Evolutionary conservation across 2,329 filamentous ascomycete genomes (phyloP), one percentile per base, ranked within the genome.

Genomic region (Clathrospora elynae): DNA sequence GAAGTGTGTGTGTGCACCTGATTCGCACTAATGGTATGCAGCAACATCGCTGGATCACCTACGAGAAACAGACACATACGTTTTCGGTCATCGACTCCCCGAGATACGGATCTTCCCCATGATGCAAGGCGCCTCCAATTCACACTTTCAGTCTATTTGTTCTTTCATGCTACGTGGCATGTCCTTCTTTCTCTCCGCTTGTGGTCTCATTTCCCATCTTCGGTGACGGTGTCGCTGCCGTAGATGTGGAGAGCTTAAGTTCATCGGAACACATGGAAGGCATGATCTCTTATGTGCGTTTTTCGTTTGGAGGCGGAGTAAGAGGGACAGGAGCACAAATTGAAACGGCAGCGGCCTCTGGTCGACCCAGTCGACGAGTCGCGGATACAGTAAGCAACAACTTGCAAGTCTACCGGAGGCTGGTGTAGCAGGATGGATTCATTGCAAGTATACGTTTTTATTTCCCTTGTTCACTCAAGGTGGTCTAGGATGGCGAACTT

Each of bases 41-140:
- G 65, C 49, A 55, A 25, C 42, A 57, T 18, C 59, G 57, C 24
- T 68, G 65, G 63, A 61, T 70, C 10, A 51, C 54, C 12, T 70
- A 64, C 36, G 53, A 66, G 12, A 32, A 35, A 14, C 24, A 42
- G 10, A 40, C 55, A 10, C 57, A 67, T 57, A 60, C 52, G 42
- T 69, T 67, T 38, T 58, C 57, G 19, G 52, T 58, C 13, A 26
- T 51, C n/a, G n/a, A n/a, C n/a, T n/a, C n/a, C n/a, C n/a, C 11
- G 22, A 24, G 22, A 24, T 7, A 7, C 22, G 6, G 6, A 7
- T 10, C n/a, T 1, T 14, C 25, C 19, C 6, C 11, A 23, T 46
- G 23, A 29, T 6, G 8, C 6, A 20, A 14, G 11, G 11, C 28
- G 17, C 11, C 20, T 20, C 12, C 9, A 24, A 5, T 6, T 22